A percentile compares a stretch with the other conserved stretches of the same genome.
Evolutionary conservation across 2,329 filamentous ascomycete species (phyloP).

Genomic region (Aspergillus floridensis): DNA sequence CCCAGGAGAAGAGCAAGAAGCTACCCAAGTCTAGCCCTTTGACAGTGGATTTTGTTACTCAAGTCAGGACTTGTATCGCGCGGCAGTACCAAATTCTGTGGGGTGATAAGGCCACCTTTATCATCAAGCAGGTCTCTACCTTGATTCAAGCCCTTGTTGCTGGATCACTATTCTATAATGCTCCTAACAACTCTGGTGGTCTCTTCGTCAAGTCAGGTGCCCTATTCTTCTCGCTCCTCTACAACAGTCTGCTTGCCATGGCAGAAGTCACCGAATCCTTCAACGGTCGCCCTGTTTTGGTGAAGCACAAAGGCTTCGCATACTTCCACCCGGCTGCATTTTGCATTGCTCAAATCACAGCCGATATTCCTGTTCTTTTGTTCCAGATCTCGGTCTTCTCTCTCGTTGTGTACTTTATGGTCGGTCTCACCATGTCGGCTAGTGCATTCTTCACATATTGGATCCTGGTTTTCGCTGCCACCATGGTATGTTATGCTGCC

Average conservation of each 20-base stretch:
- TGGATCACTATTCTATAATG: conserved; percentile 67
- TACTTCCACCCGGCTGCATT: conserved; percentile 55
- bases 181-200: conserved; percentile 56
- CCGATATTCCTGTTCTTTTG: conserved; percentile 55
- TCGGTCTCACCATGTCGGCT: conserved; percentile 53
- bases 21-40: conserved; percentile 56
- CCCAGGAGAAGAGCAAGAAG: conserved; percentile 54
- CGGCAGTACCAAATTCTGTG: conserved; percentile 65
- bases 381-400: conserved; percentile 60
- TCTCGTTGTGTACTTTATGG: conserved; percentile 64
- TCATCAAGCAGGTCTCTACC: conserved; percentile 61
- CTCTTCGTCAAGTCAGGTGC: conserved; percentile 64
- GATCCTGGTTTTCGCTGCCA: conserved; percentile 51
- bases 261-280: conserved; percentile 66
- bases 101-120: conserved; percentile 62
- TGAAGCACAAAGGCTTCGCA: conserved; percentile 59
- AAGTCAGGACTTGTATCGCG: conserved; percentile 56
- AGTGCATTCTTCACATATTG: conserved; percentile 62
- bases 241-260: conserved; percentile 61
- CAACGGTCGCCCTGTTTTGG: conserved; percentile 56
- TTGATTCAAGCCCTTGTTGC: conserved; percentile 60
- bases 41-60: conserved; percentile 54
- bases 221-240: conserved; percentile 63
- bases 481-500: conserved; percentile 45
- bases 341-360: conserved; percentile 45